Evolutionary conservation across 2,329 filamentous ascomycete genomes (phyloP).

Genomic region (Venturiaceae sp.): DNA sequence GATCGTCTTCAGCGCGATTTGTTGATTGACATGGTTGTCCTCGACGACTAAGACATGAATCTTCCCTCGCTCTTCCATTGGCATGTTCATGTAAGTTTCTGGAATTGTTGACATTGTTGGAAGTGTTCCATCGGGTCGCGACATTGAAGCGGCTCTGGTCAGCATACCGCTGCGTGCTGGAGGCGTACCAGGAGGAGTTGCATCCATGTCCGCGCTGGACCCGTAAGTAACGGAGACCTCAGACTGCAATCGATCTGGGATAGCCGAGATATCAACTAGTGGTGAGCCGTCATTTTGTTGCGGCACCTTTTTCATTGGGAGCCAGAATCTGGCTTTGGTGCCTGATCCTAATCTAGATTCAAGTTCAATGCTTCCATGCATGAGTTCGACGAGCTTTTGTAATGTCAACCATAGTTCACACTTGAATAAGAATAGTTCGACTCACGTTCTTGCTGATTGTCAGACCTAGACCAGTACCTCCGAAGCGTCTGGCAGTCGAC

Average conservation of each 20-base stretch:
- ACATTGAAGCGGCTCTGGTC: not conserved
- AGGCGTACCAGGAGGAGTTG: slow-evolving; percentile 31
- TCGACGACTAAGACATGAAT: slow-evolving; percentile 70
- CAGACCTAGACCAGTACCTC: slow-evolving; percentile 66
- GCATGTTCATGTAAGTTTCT: slow-evolving; percentile 34
- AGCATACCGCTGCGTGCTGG: not conserved
- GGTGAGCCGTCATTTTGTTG: slow-evolving; percentile 38
- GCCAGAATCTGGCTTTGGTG: slow-evolving; percentile 66
- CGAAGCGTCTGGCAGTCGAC: slow-evolving; percentile 69
- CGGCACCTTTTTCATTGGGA: slow-evolving; percentile 65
- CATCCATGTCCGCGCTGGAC: slow-evolving; percentile 43
- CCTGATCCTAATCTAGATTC: slow-evolving; percentile 58
- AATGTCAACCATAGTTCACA: not conserved
- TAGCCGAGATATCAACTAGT: slow-evolving; percentile 51
- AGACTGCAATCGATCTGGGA: slow-evolving; percentile 56
- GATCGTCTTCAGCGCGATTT: slow-evolving; percentile 6
- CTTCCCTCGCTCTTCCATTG: slow-evolving; percentile 48
- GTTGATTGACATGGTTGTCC: slow-evolving; percentile 44
- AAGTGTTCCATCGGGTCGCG: not conserved
- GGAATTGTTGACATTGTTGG: not conserved
- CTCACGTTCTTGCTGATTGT: slow-evolving; percentile 65
- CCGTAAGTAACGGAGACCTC: slow-evolving; percentile 52
- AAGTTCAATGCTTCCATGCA: slow-evolving; percentile 65
- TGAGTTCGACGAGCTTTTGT: slow-evolving; percentile 58
- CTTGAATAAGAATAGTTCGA: not conserved